Percentiles rank a stretch among this genome's conserved stretches.
phyloP scores from a whole-genome alignment of 208 protist genomes.

The Acanthamoeba castellanii region DNA sequence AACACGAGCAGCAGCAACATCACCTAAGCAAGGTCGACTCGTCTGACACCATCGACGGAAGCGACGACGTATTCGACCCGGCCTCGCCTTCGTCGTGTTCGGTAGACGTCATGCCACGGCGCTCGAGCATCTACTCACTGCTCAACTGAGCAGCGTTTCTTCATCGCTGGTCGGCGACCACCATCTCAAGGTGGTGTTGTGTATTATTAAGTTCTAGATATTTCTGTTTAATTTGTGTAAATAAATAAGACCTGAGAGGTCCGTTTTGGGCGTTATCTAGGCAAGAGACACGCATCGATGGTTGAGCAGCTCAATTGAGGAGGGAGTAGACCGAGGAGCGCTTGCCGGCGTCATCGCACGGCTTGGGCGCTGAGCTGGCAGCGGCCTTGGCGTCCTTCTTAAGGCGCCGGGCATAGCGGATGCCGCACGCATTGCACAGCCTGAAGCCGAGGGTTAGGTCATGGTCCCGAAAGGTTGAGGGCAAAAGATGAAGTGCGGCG shows the following conservation, averaged over 20 bases:
- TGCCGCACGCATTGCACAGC: slow-evolving; percentile 23
- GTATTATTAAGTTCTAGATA: too few relatives aligned
- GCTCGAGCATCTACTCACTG: slow-evolving; percentile 25
- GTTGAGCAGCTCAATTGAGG: background rate
- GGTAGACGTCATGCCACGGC: background rate
- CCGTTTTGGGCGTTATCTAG: too few relatives aligned
- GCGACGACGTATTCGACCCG: background rate
- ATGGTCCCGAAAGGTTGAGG: background rate
- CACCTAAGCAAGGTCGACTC: slow-evolving; percentile 1
- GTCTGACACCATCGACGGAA: background rate
- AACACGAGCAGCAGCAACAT: background rate
- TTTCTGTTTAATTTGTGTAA: too few relatives aligned
- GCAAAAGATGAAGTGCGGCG: too few relatives aligned
- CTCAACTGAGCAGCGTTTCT: background rate
- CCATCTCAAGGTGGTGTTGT: too few relatives aligned
- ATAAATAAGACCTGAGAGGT: too few relatives aligned
- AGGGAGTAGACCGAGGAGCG: background rate
- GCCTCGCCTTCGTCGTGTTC: background rate
- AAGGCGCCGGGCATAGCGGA: background rate
- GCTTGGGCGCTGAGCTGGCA: background rate
- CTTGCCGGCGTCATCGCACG: background rate
- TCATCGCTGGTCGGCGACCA: too few relatives aligned
- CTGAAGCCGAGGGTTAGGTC: background rate
- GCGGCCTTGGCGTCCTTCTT: slow-evolving; percentile 10
- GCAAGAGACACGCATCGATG: too few relatives aligned